Conservation (phyloP, 2,329 filamentous ascomycete genomes). For the Fusarium annulatum region DNA sequence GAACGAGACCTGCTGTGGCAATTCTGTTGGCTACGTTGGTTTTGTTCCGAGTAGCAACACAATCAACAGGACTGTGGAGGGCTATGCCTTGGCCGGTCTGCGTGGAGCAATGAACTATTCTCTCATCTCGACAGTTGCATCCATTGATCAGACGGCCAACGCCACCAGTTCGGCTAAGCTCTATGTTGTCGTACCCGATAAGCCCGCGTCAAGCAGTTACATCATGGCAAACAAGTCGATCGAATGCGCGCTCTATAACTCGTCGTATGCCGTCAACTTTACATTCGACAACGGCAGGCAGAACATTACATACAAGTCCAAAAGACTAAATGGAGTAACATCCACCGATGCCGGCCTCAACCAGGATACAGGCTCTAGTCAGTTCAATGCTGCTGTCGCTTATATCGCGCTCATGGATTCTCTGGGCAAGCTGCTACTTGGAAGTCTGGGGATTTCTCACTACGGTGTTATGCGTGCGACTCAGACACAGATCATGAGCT, state of each 20-base stretch:
- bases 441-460: neutral
- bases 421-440: neutral
- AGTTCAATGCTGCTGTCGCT: neutral
- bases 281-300: constrained; percentile 4
- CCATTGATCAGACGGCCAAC: neutral
- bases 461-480: neutral
- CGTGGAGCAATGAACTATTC: neutral
- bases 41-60: neutral
- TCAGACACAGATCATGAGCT: neutral
- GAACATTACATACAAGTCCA: neutral
- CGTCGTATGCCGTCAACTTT: constrained; percentile 3
- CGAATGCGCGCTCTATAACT: constrained; percentile 6
- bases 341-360: accelerated
- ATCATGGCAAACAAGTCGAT: neutral
- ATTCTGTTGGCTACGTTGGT: neutral
- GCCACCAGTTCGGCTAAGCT: neutral
- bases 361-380: accelerated
- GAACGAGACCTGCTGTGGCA: neutral
- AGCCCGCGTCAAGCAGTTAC: accelerated
- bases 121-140: accelerated
- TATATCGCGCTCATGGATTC: constrained; percentile 3
- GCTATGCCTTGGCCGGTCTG: neutral
- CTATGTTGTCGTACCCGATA: neutral
- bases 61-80: neutral
- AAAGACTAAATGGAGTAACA: neutral